Percentiles rank a stretch among this genome's conserved stretches.
Evolutionary conservation across 208 protist genomes (phyloP).

Genomic region (Trypanosoma conorhini): DNA sequence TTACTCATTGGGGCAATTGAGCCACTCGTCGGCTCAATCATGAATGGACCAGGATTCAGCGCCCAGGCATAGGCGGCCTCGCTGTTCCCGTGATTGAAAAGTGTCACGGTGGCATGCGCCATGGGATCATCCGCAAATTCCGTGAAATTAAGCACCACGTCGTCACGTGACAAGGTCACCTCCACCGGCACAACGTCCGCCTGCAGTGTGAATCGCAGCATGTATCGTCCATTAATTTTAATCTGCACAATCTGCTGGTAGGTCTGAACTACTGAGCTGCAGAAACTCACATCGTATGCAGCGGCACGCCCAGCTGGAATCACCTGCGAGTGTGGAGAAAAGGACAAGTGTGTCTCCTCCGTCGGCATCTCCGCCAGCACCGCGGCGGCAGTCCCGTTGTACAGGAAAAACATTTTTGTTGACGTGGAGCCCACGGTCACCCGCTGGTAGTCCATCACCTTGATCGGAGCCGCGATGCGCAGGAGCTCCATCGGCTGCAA

Average conservation of each 20-base stretch:
- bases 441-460: slow-evolving; percentile 88
- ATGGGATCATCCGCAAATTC: slow-evolving; percentile 75
- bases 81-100: slow-evolving; percentile 87
- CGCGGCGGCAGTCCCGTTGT: slow-evolving; percentile 81
- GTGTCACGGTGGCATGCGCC: slow-evolving; percentile 50
- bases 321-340: slow-evolving; percentile 83
- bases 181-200: slow-evolving; percentile 92
- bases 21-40: slow-evolving; percentile 57
- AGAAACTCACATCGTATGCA: slow-evolving; percentile 91
- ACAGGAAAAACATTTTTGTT: slow-evolving; percentile 87
- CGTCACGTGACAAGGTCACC: slow-evolving; percentile 80
- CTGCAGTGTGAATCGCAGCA: slow-evolving; percentile 84
- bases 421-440: slow-evolving; percentile 84
- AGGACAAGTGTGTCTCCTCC: slow-evolving; percentile 63
- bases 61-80: slow-evolving; percentile 79
- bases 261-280: slow-evolving; percentile 53
- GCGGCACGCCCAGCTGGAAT: slow-evolving; percentile 88
- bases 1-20: slow-evolving; percentile 69
- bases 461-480: slow-evolving; percentile 72
- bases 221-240: slow-evolving; percentile 86
- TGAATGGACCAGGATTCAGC: slow-evolving; percentile 46
- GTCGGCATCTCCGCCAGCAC: slow-evolving; percentile 78
- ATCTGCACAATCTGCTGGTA: slow-evolving; percentile 90
- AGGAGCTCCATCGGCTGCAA: slow-evolving; percentile 88
- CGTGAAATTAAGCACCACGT: slow-evolving; percentile 80